These are phyloP conservation scores for Cyclostephanos invisitatus DNA, from an alignment of 108 stramenopile species.

Conservation along the genomic window DNA sequence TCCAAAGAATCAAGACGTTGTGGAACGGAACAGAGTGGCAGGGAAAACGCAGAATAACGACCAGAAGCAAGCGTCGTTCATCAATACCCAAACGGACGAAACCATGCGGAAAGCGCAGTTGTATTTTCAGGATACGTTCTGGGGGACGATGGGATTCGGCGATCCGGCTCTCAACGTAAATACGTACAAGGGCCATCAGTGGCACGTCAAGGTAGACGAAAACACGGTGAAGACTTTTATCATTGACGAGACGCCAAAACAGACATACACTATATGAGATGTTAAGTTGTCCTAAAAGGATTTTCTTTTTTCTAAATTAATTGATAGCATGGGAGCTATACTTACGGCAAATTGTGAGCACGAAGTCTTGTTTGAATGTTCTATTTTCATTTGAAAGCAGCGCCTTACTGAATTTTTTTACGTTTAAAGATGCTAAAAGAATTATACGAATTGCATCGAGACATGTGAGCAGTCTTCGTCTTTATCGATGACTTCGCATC, in stretches of 20 bases:
- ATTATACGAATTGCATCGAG: no score
- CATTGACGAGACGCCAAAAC: conserved; percentile 40
- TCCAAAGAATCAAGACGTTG: conserved; percentile 62
- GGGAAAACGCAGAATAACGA: conserved; percentile 17
- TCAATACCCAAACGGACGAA: conserved; percentile 61
- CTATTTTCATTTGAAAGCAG: no score
- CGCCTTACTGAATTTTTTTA: no score
- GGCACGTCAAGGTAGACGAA: conserved; percentile 75
- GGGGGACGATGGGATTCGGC: conserved; percentile 67
- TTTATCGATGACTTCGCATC: no score
- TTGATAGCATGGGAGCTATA: no score
- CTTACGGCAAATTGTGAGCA: no score
- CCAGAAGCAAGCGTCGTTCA: conserved; percentile 59
- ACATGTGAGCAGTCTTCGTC: no score
- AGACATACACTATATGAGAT: conserved; percentile 23
- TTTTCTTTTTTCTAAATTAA: no score
- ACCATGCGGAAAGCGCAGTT: conserved; percentile 55
- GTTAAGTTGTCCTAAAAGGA: no score
- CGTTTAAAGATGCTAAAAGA: no score
- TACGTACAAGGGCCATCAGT: conserved; percentile 75
- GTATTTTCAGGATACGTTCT: conserved; percentile 74
- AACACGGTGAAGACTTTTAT: conserved; percentile 62
- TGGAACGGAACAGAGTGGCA: conserved; percentile 36
- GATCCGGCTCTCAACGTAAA: conserved; percentile 66
- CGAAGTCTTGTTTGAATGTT: no score